Evolutionary conservation across 1,284 basidiomycete genomes (phyloP).

Genomic region (Rhodotorula glutinis): DNA sequence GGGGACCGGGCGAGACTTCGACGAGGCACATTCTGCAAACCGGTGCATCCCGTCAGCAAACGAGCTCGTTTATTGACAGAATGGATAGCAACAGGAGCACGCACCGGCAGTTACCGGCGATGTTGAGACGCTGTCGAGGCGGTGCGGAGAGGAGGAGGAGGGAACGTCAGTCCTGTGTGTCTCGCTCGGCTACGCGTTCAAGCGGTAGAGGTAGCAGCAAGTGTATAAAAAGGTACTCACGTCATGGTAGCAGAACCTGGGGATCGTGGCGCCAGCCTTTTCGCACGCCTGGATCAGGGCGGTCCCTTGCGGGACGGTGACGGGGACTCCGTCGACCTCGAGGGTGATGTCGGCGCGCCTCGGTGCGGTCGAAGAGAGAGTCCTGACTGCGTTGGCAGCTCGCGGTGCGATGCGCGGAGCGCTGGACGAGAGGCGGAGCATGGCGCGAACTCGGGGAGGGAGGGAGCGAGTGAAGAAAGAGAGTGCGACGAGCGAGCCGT

Average conservation of each 20-base stretch:
- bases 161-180: background rate
- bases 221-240: no score
- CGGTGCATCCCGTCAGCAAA: background rate
- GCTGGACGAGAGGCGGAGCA: slow-evolving; percentile 22
- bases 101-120: slow-evolving; percentile 91
- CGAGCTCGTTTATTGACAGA: background rate
- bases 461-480: no score
- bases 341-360: slow-evolving; percentile 40
- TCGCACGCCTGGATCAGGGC: slow-evolving; percentile 94
- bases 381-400: slow-evolving; percentile 3
- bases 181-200: no score
- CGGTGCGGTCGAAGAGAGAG: slow-evolving; percentile 13
- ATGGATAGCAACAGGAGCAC: background rate
- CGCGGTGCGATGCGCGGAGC: background rate
- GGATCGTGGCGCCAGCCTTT: slow-evolving; percentile 45
- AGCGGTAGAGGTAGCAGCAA: no score
- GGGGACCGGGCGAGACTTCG: slow-evolving; percentile 61
- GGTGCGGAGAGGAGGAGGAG: background rate
- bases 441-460: background rate
- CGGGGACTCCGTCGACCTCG: slow-evolving; percentile 44
- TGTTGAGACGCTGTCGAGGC: slow-evolving; percentile 65
- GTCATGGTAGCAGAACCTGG: slow-evolving; percentile 88
- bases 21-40: slow-evolving; percentile 83
- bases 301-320: slow-evolving; percentile 59
- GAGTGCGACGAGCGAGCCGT: no score